Base-by-base conservation (phyloP, 208 protist genomes). In the Naegleria fowleri region DNA sequence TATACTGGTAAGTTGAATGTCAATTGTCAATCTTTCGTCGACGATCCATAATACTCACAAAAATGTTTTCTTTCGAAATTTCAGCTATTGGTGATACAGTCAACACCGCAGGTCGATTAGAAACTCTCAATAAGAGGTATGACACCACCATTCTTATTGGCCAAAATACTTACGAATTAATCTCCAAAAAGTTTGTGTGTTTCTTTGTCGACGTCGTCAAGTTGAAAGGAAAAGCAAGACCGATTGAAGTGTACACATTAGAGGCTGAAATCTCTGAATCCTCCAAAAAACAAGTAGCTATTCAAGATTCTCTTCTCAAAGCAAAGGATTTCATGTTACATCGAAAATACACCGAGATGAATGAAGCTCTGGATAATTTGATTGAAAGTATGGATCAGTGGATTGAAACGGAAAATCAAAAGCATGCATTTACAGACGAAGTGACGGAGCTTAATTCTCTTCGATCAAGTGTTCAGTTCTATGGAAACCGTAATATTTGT, bases 61-160 rank as follows among this genome's bases (percentile, higher is more conserved):
- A n/a, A n/a, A n/a, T n/a, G n/a, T n/a, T n/a, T n/a, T n/a, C n/a
- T n/a, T n/a, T n/a, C n/a, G n/a, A n/a, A n/a, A n/a, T n/a, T n/a
- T n/a, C n/a, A 67, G 76, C 83, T 16, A 86, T 86, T 86, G 87
- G 87, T 48, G 41, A 48, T 43, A 58, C 43, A 48, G 87, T 90
- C 0, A 90, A 58, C 43, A 43, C 67, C 48, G 36, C 39, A 13
- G 87, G 22, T 5, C 36, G 87, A 76, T 83, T 90, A 83, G 87
- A 90, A 48, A 36, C 39, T 3, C 29, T 90, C 2, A 90, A 90
- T 29, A 90, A 90, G 87, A 90, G 67, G 41, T 90, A 84, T 43
- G 43, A 83, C 25, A 90, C 87, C 19, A 11, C n/a, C 7, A 48
- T 90, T 48, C 40, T 90, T 13, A 83, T 90, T 29, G 58, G 59